These are phyloP conservation scores for Elsinoe arachidis DNA, from an alignment of 2,329 filamentous ascomycete genomes.

Conservation along the genomic window DNA sequence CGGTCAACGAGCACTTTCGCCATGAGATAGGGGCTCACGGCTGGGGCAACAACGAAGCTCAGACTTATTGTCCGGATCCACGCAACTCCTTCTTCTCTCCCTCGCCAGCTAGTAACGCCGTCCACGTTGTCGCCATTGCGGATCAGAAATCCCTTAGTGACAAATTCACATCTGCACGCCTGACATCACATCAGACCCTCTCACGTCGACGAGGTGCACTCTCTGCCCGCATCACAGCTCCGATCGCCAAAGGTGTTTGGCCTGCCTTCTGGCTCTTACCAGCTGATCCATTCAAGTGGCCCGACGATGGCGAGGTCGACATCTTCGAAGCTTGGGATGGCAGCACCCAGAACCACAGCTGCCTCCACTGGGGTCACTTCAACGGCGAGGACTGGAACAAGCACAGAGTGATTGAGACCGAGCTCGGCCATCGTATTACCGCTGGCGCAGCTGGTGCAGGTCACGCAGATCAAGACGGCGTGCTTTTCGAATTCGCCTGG, in stretches of 20 bases:
- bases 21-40: conserved; percentile 50
- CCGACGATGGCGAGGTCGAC: conserved; percentile 51
- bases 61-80: conserved; percentile 46
- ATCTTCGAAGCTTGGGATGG: conserved; percentile 56
- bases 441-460: background rate
- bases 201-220: conserved; percentile 45
- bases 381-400: conserved; percentile 47
- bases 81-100: conserved; percentile 48
- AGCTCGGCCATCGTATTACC: background rate
- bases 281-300: conserved; percentile 50
- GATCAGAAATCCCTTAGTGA: conserved; percentile 23
- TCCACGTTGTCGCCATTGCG: conserved; percentile 47
- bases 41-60: conserved; percentile 54
- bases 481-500: conserved; percentile 51
- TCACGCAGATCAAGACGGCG: conserved; percentile 26
- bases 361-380: conserved; percentile 52
- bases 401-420: conserved; percentile 47
- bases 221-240: conserved; percentile 43
- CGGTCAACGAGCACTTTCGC: conserved; percentile 45
- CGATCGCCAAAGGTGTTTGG: conserved; percentile 51
- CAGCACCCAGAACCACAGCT: conserved; percentile 46
- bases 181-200: conserved; percentile 47
- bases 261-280: conserved; percentile 55
- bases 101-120: conserved; percentile 32
- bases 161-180: conserved; percentile 48